Evolutionary conservation across 2,329 filamentous ascomycete species (phyloP).

Genomic region (Dothideomycetes sp.): DNA sequence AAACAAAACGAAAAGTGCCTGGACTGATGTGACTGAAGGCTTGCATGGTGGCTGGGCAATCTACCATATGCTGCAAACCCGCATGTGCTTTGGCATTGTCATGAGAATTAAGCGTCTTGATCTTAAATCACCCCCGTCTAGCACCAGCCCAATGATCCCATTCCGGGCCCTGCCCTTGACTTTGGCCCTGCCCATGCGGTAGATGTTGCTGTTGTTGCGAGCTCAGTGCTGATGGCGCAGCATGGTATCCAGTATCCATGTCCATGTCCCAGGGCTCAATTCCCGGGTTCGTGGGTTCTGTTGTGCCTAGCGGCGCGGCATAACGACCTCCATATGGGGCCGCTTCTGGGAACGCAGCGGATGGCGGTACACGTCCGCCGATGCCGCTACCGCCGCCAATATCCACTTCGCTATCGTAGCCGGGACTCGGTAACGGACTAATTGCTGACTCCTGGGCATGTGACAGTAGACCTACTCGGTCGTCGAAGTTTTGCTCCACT

Average conservation of each 20-base stretch:
- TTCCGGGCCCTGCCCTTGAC: background rate
- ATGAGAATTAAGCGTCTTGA: no score
- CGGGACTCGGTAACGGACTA: background rate
- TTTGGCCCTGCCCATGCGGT: background rate
- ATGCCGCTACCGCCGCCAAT: conserved; percentile 1
- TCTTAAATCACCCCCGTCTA: background rate
- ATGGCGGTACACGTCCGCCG: background rate
- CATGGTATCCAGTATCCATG: conserved; percentile 5
- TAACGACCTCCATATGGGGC: conserved; percentile 1
- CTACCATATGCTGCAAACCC: no score
- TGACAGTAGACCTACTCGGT: conserved; percentile 5
- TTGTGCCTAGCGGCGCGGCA: background rate
- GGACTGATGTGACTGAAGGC: no score
- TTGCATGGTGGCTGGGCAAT: no score
- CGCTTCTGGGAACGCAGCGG: conserved; percentile 1
- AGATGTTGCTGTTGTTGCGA: background rate
- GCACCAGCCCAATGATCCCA: conserved; percentile 6
- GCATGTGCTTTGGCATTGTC: no score
- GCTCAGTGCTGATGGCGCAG: background rate
- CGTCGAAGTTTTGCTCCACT: conserved; percentile 1
- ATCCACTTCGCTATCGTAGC: background rate
- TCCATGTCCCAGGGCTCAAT: conserved; percentile 4
- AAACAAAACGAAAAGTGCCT: no score
- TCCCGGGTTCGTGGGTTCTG: background rate
- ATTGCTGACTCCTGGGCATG: conserved; percentile 3